phyloP scores from a whole-genome alignment of 257 asterid genomes.

The Solanum chilense region DNA sequence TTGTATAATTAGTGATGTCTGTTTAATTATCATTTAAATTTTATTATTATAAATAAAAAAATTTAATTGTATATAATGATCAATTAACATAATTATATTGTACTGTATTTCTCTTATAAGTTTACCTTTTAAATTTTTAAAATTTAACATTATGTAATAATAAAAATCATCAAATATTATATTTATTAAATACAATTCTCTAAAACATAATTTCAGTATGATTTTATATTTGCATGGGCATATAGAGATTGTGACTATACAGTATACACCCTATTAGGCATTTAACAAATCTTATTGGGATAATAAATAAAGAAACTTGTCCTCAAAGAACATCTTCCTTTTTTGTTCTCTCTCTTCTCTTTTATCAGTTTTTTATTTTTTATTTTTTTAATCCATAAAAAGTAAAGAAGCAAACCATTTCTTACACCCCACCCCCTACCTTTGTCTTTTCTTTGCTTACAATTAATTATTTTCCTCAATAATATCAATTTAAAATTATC shows the following conservation, averaged over 20 bases:
- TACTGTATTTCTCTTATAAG: too few species aligned
- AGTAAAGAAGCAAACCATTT: constrained; percentile 70
- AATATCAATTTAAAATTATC: background rate
- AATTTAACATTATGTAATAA: too few species aligned
- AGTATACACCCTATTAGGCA: constrained; percentile 1
- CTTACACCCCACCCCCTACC: constrained; percentile 28
- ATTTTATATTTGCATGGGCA: constrained; percentile 40
- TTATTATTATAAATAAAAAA: too few species aligned
- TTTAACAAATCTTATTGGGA: constrained; percentile 31
- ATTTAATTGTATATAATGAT: too few species aligned
- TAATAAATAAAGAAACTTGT: constrained; percentile 22
- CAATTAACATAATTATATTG: too few species aligned
- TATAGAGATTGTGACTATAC: constrained; percentile 27
- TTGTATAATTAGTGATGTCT: too few species aligned
- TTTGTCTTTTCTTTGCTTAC: constrained; percentile 56
- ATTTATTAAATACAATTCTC: too few species aligned
- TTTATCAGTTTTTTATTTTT: constrained; percentile 3
- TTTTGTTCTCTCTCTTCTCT: background rate
- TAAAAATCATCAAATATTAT: background rate
- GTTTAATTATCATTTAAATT: too few species aligned
- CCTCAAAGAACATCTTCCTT: constrained; percentile 38
- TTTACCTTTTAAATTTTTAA: too few species aligned
- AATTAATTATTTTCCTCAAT: constrained; percentile 24
- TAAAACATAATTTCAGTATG: too few species aligned
- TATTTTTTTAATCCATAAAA: background rate